Conservation (phyloP, 2,329 filamentous ascomycete genomes). For the Ramularia collo-cygni region DNA sequence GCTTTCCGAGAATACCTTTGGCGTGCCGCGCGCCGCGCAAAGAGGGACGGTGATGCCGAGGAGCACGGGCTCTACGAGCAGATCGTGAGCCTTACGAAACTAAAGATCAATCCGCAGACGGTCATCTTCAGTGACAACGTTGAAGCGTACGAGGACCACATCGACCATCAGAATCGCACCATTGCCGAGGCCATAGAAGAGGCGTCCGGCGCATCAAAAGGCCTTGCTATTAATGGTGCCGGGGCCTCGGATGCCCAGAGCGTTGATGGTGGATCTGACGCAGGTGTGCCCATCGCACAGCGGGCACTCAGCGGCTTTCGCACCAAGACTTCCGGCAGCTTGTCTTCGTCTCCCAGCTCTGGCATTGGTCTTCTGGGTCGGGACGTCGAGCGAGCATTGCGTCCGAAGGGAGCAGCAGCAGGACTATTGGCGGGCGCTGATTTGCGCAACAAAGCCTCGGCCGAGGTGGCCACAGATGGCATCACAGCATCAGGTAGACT, state of each 20-base stretch:
- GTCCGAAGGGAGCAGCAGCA: constrained; percentile 51
- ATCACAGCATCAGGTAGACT: constrained; percentile 60
- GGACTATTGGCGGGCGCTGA: constrained; percentile 54
- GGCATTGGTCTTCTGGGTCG: constrained; percentile 26
- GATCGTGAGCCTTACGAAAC: constrained; percentile 65
- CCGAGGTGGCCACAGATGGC: constrained; percentile 59
- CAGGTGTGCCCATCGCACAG: constrained; percentile 6
- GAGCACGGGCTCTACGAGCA: constrained; percentile 49
- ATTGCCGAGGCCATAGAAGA: constrained; percentile 88
- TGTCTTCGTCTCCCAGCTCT: constrained; percentile 31
- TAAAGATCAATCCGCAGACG: constrained; percentile 76
- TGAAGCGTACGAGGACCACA: constrained; percentile 40
- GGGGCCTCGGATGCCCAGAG: background rate
- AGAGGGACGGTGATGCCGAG: constrained; percentile 46
- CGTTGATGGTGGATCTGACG: constrained; percentile 1
- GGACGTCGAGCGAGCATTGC: constrained; percentile 32
- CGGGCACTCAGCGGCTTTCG: constrained; percentile 13
- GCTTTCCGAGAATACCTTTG: constrained; percentile 86
- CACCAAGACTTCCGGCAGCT: constrained; percentile 23
- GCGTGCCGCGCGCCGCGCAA: constrained; percentile 68
- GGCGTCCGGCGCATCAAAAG: constrained; percentile 41
- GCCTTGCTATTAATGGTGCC: background rate
- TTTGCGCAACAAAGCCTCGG: constrained; percentile 49
- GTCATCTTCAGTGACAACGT: constrained; percentile 82
- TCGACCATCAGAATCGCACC: constrained; percentile 43